Evolutionary conservation across 768 basidiomycete species (phyloP).

Genomic region (Collybiopsis luxurians): DNA sequence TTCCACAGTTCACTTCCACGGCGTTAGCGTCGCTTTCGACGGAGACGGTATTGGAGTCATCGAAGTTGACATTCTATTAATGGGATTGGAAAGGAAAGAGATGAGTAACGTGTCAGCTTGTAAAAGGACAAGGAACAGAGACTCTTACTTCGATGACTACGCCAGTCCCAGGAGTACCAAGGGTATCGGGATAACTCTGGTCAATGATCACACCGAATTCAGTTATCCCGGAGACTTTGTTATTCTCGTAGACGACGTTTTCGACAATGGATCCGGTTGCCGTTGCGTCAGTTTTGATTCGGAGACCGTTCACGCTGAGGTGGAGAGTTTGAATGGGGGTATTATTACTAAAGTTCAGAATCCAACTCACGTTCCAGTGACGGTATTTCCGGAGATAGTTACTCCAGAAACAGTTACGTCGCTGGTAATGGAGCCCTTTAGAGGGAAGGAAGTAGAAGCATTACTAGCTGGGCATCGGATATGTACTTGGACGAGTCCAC

Average conservation of each 20-base stretch:
- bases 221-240: background rate
- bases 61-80: too few relatives aligned
- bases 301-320: background rate
- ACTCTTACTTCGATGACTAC: constrained; percentile 1
- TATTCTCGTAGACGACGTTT: constrained; percentile 1
- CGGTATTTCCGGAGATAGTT: constrained; percentile 4
- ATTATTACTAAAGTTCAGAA: background rate
- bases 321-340: background rate
- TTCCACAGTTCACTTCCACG: too few relatives aligned
- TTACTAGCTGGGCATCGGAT: too few relatives aligned
- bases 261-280: background rate
- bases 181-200: constrained; percentile 5
- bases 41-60: too few relatives aligned
- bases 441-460: background rate
- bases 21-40: too few relatives aligned
- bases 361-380: background rate
- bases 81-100: too few relatives aligned
- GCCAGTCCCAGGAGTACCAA: constrained; percentile 7
- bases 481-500: background rate
- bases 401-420: constrained; percentile 4
- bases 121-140: too few relatives aligned
- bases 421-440: constrained; percentile 2
- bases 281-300: constrained; percentile 6
- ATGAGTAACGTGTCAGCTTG: too few relatives aligned
- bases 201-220: constrained; percentile 5